phyloP scores from a whole-genome alignment of 495 filamentous ascomycete genomes.

The Penicilliopsis zonata region DNA sequence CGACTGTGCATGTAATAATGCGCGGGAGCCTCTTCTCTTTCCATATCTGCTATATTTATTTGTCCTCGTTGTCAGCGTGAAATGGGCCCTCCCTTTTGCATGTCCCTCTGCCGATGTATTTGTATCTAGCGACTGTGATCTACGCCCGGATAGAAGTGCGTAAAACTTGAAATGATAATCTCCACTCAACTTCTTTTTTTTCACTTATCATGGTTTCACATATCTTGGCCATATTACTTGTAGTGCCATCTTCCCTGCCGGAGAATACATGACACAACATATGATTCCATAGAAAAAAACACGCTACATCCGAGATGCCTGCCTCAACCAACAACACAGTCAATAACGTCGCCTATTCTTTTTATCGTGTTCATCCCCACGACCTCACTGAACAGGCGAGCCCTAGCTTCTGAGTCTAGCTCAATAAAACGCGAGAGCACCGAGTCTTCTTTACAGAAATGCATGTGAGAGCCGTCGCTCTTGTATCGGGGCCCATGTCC shows the following conservation, averaged over 20 bases:
- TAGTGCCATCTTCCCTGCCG: background rate
- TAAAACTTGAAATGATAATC: background rate
- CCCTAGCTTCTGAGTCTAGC: conserved; percentile 15
- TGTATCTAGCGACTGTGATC: background rate
- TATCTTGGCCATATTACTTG: too few species aligned
- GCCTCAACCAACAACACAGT: conserved; percentile 17
- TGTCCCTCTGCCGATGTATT: background rate
- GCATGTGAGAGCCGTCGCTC: background rate
- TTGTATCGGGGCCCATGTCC: too few species aligned
- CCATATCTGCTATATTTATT: too few species aligned
- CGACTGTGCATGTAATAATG: too few species aligned
- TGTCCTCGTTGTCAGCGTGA: background rate
- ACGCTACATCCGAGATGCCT: background rate
- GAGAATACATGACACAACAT: background rate
- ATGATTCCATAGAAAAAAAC: too few species aligned
- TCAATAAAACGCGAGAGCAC: conserved; percentile 10
- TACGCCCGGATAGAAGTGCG: background rate
- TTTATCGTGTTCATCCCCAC: conserved; percentile 42
- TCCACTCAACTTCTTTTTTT: background rate
- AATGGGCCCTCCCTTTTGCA: background rate
- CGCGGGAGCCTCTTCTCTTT: too few species aligned
- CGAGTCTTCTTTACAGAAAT: background rate
- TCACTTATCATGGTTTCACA: background rate
- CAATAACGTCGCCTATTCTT: conserved; percentile 31
- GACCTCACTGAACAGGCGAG: conserved; percentile 26